Base-by-base conservation (phyloP, 805 yeast genomes). In the Suhomyces sp. region DNA sequence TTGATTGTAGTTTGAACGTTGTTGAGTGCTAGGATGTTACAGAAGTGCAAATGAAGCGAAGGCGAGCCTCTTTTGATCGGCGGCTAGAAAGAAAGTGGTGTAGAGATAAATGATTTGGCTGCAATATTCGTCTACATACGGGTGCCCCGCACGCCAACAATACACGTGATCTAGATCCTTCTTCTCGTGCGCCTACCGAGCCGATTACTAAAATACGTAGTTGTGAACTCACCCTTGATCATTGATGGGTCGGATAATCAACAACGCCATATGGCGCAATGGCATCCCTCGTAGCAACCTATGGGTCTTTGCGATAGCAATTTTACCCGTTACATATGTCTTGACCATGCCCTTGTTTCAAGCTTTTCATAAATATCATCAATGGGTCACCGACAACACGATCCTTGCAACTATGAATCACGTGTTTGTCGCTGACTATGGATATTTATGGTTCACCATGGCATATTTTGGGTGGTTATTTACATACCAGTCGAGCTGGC, bases 401-500 rank as follows among this genome's bases (percentile, higher is more conserved):
- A 22, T 60, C 13, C 49, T 60, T 4, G 40, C 53, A n/a, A 47
- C 39, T 39, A 25, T 63, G 44, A 65, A 71, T 53, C 51, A 53
- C 6, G 33, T 57, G 19, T 58, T 71, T 43, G 62, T 71, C 3
- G 55, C 60, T 43, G 57, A 57, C 20, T 63, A 53, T 46, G 76
- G 76, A 7, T 67, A 63, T 44, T n/a, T 62, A 1, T 65, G 69
- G 68, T 68, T 71, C 46, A 58, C 68, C 3, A 13, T 61, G 2
- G 60, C 47, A 6, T 63, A 56, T 45, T 55, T 56, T n/a, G 44
- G 60, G 4, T 46, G 54, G 17, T 27, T 53, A n/a, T 40, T 56
- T 12, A 46, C 52, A 0, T 49, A 55, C 48, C 52, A 46, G 25
- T 17, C 25, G 19, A 43, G 43, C 25, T 45, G 43, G 17, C 43